phyloP scores from a whole-genome alignment of 164 flowering plant species.

The Sedum album region DNA sequence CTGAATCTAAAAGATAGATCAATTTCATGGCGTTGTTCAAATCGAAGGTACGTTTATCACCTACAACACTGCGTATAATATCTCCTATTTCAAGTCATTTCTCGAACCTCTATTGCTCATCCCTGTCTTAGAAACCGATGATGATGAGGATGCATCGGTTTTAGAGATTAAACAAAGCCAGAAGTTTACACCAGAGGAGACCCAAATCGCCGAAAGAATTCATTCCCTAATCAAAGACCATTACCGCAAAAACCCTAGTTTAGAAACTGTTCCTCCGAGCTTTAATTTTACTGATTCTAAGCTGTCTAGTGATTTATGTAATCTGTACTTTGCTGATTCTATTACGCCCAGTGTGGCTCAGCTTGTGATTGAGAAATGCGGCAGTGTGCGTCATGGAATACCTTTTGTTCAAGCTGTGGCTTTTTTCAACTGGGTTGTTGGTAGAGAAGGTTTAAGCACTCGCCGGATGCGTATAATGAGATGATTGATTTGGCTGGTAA shows the following conservation, averaged over 20 bases:
- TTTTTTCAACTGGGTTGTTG: conserved; percentile 81
- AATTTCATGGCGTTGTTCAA: conserved; percentile 35
- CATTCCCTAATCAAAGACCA: conserved; percentile 61
- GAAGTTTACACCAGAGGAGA: conserved; percentile 28
- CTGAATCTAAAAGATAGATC: background rate
- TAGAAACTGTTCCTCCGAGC: conserved; percentile 17
- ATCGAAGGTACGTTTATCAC: conserved; percentile 19
- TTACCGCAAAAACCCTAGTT: conserved; percentile 62
- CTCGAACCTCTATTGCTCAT: conserved; percentile 22
- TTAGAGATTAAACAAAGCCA: background rate
- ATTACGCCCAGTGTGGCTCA: conserved; percentile 39
- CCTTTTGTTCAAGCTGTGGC: conserved; percentile 65
- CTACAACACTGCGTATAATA: background rate
- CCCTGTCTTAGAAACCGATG: conserved; percentile 15
- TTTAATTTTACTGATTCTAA: conserved; percentile 40
- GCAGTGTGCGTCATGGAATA: conserved; percentile 60
- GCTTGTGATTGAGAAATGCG: conserved; percentile 55
- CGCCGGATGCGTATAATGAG: conserved; percentile 41
- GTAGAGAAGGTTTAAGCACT: conserved; percentile 17
- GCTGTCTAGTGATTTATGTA: conserved; percentile 26
- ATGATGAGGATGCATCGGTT: conserved; percentile 14
- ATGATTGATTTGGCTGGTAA: conserved; percentile 85
- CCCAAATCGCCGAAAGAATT: conserved; percentile 38
- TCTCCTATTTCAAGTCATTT: conserved; percentile 14
- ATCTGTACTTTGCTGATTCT: conserved; percentile 11